phyloP scores from a whole-genome alignment of 257 asterid genomes.

The Salvia hispanica region DNA sequence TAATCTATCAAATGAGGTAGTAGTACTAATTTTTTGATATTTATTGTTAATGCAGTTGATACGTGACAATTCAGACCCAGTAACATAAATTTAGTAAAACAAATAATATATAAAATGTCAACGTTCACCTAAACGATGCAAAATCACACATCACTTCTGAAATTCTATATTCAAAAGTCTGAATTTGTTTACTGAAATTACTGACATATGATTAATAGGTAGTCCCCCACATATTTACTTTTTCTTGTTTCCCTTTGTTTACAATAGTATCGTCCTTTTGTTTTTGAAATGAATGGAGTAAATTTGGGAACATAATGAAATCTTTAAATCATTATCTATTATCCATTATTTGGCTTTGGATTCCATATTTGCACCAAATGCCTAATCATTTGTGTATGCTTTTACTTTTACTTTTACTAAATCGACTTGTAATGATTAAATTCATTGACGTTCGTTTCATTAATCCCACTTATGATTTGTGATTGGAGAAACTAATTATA shows the following conservation, averaged over 20 bases:
- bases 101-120: no score
- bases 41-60: no score
- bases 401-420: slow-evolving; percentile 29
- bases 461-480: slow-evolving; percentile 5
- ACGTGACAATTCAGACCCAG: no score
- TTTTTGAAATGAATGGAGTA: background rate
- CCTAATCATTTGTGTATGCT: slow-evolving; percentile 26
- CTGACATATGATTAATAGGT: background rate
- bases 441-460: slow-evolving; percentile 1
- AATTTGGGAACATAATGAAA: slow-evolving; percentile 7
- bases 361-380: slow-evolving; percentile 30
- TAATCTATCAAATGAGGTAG: no score
- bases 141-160: no score
- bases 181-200: background rate
- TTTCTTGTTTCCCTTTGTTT: background rate
- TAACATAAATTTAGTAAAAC: no score
- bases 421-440: slow-evolving; percentile 23
- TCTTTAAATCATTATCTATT: slow-evolving; percentile 22
- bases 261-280: background rate
- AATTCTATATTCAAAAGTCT: no score
- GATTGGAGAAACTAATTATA: background rate
- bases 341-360: slow-evolving; percentile 36
- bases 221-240: slow-evolving; percentile 6
- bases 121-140: no score
- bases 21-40: no score